Conservation (phyloP, 2,329 filamentous ascomycete species). For the Venturia nashicola region DNA sequence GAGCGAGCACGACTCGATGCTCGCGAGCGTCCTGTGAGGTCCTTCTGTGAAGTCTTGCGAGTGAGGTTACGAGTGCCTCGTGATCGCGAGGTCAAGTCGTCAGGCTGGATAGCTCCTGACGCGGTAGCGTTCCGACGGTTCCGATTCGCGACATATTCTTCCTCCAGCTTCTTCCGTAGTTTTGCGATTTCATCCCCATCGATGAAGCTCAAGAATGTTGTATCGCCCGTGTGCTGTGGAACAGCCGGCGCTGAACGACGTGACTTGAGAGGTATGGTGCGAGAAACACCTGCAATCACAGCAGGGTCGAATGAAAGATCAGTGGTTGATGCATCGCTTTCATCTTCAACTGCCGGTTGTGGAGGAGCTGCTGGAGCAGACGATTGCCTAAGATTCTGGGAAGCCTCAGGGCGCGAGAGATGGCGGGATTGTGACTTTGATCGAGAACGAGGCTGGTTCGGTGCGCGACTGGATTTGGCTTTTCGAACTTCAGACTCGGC, state of each 20-base stretch:
- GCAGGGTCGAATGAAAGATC: constrained; percentile 23
- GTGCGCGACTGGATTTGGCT: background rate
- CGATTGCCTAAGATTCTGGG: constrained; percentile 4
- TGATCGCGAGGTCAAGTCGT: constrained; percentile 14
- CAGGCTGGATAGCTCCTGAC: constrained; percentile 6
- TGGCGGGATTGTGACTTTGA: constrained; percentile 10
- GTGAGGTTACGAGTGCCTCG: background rate
- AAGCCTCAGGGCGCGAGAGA: background rate
- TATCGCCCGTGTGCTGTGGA: constrained; percentile 18
- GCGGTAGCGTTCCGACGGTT: constrained; percentile 15
- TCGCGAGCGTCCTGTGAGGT: constrained; percentile 4
- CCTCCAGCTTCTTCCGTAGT: constrained; percentile 42
- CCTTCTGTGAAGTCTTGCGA: background rate
- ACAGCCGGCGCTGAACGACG: background rate
- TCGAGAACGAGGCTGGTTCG: background rate
- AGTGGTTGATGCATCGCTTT: constrained; percentile 27
- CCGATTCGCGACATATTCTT: constrained; percentile 36
- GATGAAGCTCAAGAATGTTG: constrained; percentile 44
- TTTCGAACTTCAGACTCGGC: background rate
- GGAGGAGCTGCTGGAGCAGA: constrained; percentile 8
- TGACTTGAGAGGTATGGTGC: background rate
- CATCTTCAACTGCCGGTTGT: constrained; percentile 13
- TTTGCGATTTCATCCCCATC: constrained; percentile 40
- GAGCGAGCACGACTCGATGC: constrained; percentile 5
- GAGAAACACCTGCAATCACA: constrained; percentile 3